Evolutionary conservation across 805 yeast genomes (phyloP).

Genomic region (Wickerhamiella alocasiicola): DNA sequence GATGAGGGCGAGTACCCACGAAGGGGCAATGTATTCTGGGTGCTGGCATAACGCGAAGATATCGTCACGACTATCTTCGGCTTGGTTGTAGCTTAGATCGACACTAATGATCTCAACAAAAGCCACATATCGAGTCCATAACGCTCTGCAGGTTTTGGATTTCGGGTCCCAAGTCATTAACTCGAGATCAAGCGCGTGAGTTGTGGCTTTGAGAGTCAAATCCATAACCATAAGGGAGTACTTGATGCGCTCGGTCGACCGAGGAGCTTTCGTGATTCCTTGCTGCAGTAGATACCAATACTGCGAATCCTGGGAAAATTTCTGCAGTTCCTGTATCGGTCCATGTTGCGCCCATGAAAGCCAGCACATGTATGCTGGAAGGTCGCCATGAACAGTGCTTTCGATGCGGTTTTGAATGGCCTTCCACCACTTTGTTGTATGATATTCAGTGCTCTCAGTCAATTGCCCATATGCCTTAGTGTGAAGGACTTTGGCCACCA

Average conservation of each 20-base stretch:
- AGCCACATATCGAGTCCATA: slow-evolving; percentile 66
- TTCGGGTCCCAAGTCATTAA: slow-evolving; percentile 34
- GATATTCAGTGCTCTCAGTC: background rate
- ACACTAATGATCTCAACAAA: slow-evolving; percentile 69
- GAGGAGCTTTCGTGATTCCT: slow-evolving; percentile 36
- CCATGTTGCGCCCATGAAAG: slow-evolving; percentile 5
- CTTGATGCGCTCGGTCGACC: slow-evolving; percentile 56
- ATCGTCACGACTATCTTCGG: slow-evolving; percentile 61
- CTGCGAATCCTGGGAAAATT: slow-evolving; percentile 9
- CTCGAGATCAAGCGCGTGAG: slow-evolving; percentile 26
- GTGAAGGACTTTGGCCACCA: background rate
- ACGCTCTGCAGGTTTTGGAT: slow-evolving; percentile 17
- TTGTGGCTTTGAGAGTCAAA: slow-evolving; percentile 37
- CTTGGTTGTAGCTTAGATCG: slow-evolving; percentile 78
- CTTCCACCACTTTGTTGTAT: background rate
- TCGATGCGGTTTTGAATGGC: background rate
- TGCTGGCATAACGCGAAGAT: slow-evolving; percentile 41
- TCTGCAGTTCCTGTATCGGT: background rate
- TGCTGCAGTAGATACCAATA: slow-evolving; percentile 50
- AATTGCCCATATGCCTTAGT: background rate
- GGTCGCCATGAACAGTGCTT: background rate
- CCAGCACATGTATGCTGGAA: slow-evolving; percentile 5
- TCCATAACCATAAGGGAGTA: slow-evolving; percentile 54
- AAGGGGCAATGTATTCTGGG: slow-evolving; percentile 41
- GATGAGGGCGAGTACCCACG: slow-evolving; percentile 64